phyloP scores from a whole-genome alignment of 2,329 filamentous ascomycete genomes.

The Neopestalotiopsis clavispora region DNA sequence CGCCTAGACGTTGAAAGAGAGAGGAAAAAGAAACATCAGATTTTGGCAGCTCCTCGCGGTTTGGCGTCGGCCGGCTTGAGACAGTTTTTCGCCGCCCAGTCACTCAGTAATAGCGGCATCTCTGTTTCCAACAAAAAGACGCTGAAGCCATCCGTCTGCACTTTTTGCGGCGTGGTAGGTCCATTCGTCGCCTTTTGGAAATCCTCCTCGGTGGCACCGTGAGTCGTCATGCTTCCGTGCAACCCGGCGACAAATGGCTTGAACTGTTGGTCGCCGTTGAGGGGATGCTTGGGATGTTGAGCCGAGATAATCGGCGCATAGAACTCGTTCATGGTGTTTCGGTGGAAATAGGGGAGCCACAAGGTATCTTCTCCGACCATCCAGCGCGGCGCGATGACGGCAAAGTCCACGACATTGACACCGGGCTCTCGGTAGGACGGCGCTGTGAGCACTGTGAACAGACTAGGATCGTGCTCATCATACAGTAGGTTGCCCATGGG shows the following conservation, averaged over 20 bases:
- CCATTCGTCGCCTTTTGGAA: not conserved
- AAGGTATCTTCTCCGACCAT: constrained; percentile 73
- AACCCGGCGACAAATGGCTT: constrained; percentile 63
- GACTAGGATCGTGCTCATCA: constrained; percentile 79
- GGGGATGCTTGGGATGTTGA: constrained; percentile 56
- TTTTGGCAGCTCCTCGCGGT: constrained; percentile 7
- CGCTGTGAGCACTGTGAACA: constrained; percentile 75
- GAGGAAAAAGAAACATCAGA: not conserved
- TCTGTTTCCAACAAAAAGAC: constrained; percentile 12
- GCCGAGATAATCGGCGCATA: constrained; percentile 63
- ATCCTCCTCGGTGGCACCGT: constrained; percentile 39
- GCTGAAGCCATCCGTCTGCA: constrained; percentile 10
- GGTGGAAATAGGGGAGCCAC: constrained; percentile 75
- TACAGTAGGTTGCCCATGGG: constrained; percentile 74
- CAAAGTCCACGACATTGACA: constrained; percentile 72
- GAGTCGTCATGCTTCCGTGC: constrained; percentile 76
- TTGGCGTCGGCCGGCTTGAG: constrained; percentile 9
- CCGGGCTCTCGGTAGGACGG: constrained; percentile 63
- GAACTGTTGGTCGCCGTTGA: constrained; percentile 58
- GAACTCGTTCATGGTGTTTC: constrained; percentile 71
- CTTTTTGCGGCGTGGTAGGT: not conserved
- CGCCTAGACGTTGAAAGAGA: not conserved
- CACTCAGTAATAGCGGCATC: constrained; percentile 11
- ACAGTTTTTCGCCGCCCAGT: constrained; percentile 12
- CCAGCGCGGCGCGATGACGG: constrained; percentile 76